phyloP scores from a whole-genome alignment of 192 early-diverging fungal species.

The Globomyces pollinis-pini region DNA sequence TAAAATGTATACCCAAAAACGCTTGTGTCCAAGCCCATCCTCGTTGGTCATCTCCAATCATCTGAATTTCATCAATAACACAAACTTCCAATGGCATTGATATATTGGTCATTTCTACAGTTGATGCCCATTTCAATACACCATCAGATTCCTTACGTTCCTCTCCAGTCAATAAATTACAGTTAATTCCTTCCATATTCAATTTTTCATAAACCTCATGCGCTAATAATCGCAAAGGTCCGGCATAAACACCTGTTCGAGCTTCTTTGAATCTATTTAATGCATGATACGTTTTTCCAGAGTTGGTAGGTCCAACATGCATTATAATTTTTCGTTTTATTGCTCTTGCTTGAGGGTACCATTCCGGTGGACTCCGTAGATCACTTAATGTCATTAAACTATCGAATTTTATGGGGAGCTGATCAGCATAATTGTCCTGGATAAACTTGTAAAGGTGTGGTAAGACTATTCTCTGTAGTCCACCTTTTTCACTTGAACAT shows the following conservation, averaged over 20 bases:
- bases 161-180: conserved; percentile 87
- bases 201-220: conserved; percentile 87
- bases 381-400: background rate
- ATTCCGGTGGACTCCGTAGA: conserved; percentile 40
- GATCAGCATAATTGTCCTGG: background rate
- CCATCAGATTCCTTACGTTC: conserved; percentile 58
- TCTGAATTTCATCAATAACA: conserved; percentile 96
- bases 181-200: conserved; percentile 65
- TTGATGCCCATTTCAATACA: conserved; percentile 57
- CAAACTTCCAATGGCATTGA: conserved; percentile 60
- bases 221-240: conserved; percentile 85
- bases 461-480: no score
- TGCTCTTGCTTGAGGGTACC: conserved; percentile 64
- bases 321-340: conserved; percentile 76
- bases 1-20: conserved; percentile 54
- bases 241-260: conserved; percentile 71
- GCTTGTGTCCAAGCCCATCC: conserved; percentile 98
- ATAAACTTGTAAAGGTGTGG: background rate
- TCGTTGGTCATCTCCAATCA: conserved; percentile 75
- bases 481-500: no score
- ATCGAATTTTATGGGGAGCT: background rate
- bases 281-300: conserved; percentile 91
- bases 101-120: conserved; percentile 79
- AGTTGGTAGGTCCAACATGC: conserved; percentile 97
- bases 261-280: conserved; percentile 60